phyloP scores from a whole-genome alignment of 2,329 filamentous ascomycete species.

The Xylaria arbuscula region DNA sequence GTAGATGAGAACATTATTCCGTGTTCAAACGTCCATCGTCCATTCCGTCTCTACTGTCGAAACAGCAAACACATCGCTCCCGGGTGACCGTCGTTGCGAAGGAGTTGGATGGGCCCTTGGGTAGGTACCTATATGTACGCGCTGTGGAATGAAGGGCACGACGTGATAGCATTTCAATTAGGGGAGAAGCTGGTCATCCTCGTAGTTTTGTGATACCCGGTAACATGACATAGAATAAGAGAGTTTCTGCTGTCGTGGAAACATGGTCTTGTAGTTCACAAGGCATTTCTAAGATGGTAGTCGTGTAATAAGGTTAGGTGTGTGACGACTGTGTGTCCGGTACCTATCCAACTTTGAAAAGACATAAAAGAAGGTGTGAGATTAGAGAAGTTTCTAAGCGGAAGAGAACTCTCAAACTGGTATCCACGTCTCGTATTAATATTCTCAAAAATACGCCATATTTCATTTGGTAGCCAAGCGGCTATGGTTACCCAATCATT shows the following conservation, averaged over 20 bases:
- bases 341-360: too few relatives aligned
- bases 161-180: not conserved
- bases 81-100: not conserved
- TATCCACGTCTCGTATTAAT: too few relatives aligned
- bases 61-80: not conserved
- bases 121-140: not conserved
- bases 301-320: not conserved
- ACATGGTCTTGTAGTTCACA: not conserved
- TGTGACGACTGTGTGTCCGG: too few relatives aligned
- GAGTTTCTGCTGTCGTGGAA: not conserved
- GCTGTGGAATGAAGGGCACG: not conserved
- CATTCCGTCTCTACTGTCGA: not conserved
- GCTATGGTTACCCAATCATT: too few relatives aligned
- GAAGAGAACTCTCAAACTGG: too few relatives aligned
- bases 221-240: slow-evolving; percentile 11
- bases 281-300: not conserved
- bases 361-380: too few relatives aligned
- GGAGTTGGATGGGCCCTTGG: not conserved
- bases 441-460: too few relatives aligned
- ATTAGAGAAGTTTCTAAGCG: too few relatives aligned
- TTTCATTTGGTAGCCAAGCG: too few relatives aligned
- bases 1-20: not conserved
- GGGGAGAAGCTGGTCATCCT: not conserved
- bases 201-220: slow-evolving; percentile 16
- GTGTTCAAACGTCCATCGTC: not conserved